A percentile compares a stretch with the other conserved stretches of the same genome.
Evolutionary conservation across 805 yeast species (phyloP).

Genomic region (Brettanomyces naardenensis): DNA sequence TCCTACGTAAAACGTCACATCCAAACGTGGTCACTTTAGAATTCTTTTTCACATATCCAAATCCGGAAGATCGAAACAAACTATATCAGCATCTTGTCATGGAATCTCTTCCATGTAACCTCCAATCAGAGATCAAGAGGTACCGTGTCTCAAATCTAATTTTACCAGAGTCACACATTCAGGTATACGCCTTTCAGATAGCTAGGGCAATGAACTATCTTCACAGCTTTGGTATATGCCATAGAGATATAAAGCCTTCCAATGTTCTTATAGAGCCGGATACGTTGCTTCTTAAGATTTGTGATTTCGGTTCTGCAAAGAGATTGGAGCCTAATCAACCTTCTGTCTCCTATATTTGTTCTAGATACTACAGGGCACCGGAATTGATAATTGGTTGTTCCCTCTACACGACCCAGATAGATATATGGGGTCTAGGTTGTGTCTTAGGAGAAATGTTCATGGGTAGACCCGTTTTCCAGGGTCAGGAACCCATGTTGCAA

Average conservation of each 20-base stretch:
- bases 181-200: constrained; percentile 70
- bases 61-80: constrained; percentile 49
- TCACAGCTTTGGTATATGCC: constrained; percentile 75
- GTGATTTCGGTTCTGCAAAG: constrained; percentile 92
- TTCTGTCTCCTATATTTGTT: constrained; percentile 92
- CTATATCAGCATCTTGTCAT: constrained; percentile 75
- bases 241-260: constrained; percentile 80
- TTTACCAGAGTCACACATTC: constrained; percentile 66
- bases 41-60: constrained; percentile 62
- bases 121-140: constrained; percentile 67
- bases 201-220: constrained; percentile 78
- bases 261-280: constrained; percentile 71
- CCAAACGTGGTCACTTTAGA: constrained; percentile 70
- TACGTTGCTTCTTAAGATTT: constrained; percentile 59
- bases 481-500: constrained; percentile 82
- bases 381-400: constrained; percentile 90
- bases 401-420: constrained; percentile 82
- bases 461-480: constrained; percentile 94
- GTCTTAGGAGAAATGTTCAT: constrained; percentile 90
- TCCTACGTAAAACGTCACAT: constrained; percentile 65
- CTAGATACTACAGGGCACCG: constrained; percentile 95
- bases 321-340: constrained; percentile 85
- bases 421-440: constrained; percentile 97
- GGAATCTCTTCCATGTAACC: constrained; percentile 81
- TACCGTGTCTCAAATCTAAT: constrained; percentile 53